Conservation (phyloP, 2,329 filamentous ascomycete genomes). For the Pseudopyricularia javanii region DNA sequence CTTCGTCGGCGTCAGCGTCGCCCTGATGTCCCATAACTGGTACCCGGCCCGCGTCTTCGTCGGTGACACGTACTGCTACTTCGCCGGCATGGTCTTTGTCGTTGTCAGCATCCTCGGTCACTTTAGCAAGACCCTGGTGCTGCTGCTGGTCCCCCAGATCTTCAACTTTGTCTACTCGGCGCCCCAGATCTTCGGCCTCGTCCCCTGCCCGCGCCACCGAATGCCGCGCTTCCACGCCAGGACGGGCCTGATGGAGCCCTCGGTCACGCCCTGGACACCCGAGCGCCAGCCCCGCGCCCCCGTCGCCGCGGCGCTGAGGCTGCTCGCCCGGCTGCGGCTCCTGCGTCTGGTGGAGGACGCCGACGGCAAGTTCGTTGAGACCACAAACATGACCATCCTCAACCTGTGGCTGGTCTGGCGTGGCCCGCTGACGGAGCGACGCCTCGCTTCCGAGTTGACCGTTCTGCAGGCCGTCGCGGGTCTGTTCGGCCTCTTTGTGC, state of each 20-base stretch:
- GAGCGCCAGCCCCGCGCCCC: conserved; percentile 55
- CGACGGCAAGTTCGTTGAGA: conserved; percentile 61
- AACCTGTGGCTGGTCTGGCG: conserved; percentile 97
- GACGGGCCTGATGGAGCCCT: conserved; percentile 77
- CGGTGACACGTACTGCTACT: conserved; percentile 98
- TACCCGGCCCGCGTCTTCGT: conserved; percentile 93
- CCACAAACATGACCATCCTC: conserved; percentile 81
- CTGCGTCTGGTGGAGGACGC: conserved; percentile 56
- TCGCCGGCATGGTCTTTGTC: conserved; percentile 97
- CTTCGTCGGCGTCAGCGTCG: conserved; percentile 83
- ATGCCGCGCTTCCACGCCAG: conserved; percentile 79
- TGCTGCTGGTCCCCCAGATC: conserved; percentile 85
- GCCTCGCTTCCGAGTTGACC: conserved; percentile 67
- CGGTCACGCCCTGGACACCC: conserved; percentile 61
- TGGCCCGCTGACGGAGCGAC: conserved; percentile 80
- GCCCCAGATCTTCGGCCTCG: conserved; percentile 79
- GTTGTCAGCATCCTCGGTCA: conserved; percentile 94
- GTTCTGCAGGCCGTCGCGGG: conserved; percentile 67
- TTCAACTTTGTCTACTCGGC: conserved; percentile 94
- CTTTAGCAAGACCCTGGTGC: conserved; percentile 90
- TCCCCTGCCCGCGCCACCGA: conserved; percentile 88
- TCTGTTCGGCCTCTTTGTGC: conserved; percentile 69
- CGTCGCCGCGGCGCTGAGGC: conserved; percentile 50
- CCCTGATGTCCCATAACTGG: conserved; percentile 85
- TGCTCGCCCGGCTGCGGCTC: conserved; percentile 57